A percentile compares a stretch with the other conserved stretches of the same genome.
Conservation (phyloP, 2,329 filamentous ascomycete species). For the Pyrenochaeta sp. region DNA sequence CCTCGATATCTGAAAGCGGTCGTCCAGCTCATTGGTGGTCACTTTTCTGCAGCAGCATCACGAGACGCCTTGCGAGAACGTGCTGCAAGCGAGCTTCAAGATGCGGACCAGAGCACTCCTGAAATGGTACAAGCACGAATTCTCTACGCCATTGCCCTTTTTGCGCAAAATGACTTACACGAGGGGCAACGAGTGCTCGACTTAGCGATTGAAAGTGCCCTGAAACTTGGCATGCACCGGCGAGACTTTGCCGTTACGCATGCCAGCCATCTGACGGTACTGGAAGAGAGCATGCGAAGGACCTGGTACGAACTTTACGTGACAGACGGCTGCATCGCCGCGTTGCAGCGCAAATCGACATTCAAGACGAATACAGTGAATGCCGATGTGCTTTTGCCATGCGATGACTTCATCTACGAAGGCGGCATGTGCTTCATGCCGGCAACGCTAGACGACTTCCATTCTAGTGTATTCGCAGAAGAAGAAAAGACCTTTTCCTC, state of each 20-base stretch:
- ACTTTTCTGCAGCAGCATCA: constrained; percentile 54
- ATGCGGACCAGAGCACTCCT: constrained; percentile 16
- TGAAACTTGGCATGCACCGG: constrained; percentile 77
- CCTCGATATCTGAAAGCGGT: constrained; percentile 57
- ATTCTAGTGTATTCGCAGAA: constrained; percentile 73
- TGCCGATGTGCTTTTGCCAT: constrained; percentile 76
- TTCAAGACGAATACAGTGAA: constrained; percentile 71
- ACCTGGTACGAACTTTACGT: constrained; percentile 88
- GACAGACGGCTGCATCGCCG: constrained; percentile 80
- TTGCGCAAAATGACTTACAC: constrained; percentile 73
- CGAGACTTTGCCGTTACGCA: constrained; percentile 69
- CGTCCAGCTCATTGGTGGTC: constrained; percentile 61
- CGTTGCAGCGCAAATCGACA: constrained; percentile 73
- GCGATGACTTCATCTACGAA: constrained; percentile 73
- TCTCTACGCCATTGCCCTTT: constrained; percentile 75
- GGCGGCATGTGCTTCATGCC: constrained; percentile 19
- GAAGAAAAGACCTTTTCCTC: constrained; percentile 78
- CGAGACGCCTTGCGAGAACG: constrained; percentile 49
- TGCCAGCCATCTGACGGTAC: constrained; percentile 67
- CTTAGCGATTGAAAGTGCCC: constrained; percentile 72
- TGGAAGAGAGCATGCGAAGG: constrained; percentile 81
- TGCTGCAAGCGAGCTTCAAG: constrained; percentile 15
- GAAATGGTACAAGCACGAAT: constrained; percentile 78
- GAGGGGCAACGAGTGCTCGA: constrained; percentile 71
- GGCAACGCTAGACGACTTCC: constrained; percentile 73